A percentile compares a stretch with the other conserved stretches of the same genome.
Evolutionary conservation across 306 rosid species (phyloP).

Genomic region (Trifolium dubium): DNA sequence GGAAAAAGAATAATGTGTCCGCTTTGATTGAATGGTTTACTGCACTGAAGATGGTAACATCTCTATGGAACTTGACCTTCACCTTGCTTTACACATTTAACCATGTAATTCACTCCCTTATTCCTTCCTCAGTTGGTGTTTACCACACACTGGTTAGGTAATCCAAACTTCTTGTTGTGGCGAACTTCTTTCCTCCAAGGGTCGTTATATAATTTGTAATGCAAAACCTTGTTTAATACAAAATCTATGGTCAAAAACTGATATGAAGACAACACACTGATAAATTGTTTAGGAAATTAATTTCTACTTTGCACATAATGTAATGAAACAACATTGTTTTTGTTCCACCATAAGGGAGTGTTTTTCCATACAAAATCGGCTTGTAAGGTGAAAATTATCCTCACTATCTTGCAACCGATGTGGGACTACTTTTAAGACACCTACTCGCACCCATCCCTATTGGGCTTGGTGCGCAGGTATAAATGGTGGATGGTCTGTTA

Average conservation of each 20-base stretch:
- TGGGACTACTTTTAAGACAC: too few species aligned
- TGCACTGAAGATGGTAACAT: constrained; percentile 28
- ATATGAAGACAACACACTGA: constrained; percentile 2
- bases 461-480: too few species aligned
- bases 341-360: not conserved
- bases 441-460: too few species aligned
- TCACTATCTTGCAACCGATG: too few species aligned
- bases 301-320: constrained; percentile 17
- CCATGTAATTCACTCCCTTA: not conserved
- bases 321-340: not conserved
- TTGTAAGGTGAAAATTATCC: too few species aligned
- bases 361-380: too few species aligned
- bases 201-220: constrained; percentile 84
- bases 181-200: constrained; percentile 72
- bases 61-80: constrained; percentile 37
- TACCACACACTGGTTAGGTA: constrained; percentile 64
- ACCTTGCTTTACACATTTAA: constrained; percentile 1
- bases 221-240: constrained; percentile 64
- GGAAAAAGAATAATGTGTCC: constrained; percentile 36
- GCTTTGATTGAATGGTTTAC: constrained; percentile 27
- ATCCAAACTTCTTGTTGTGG: constrained; percentile 63
- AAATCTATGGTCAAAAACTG: constrained; percentile 32
- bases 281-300: constrained; percentile 12
- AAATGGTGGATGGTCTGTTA: too few species aligned
- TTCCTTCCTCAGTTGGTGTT: constrained; percentile 51